A percentile compares a stretch with the other conserved stretches of the same genome.
These are phyloP conservation scores for Durusdinium trenchii DNA, from an alignment of 73 alveolate genomes.

Conservation along the genomic window DNA sequence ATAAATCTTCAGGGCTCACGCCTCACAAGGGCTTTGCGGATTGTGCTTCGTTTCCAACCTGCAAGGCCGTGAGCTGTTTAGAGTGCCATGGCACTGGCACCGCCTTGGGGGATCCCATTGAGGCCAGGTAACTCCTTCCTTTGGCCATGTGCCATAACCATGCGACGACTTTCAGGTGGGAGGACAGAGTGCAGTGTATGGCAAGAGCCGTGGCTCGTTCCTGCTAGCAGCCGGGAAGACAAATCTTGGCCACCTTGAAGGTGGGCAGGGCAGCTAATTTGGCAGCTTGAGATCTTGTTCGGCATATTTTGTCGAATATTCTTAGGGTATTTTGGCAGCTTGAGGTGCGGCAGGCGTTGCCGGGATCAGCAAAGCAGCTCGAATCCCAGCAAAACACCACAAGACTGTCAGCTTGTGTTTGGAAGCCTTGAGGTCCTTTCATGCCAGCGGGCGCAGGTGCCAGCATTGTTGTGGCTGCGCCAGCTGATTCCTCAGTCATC, in stretches of 20 bases:
- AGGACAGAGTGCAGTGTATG: constrained; percentile 93
- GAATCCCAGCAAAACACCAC: not conserved
- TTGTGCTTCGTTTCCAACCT: not conserved
- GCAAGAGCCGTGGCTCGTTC: constrained; percentile 33
- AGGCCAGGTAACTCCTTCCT: constrained; percentile 20
- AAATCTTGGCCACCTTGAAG: constrained; percentile 94
- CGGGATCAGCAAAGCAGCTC: constrained; percentile 78
- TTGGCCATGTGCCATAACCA: not conserved
- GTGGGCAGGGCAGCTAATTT: not conserved
- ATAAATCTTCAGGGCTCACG: too few relatives aligned
- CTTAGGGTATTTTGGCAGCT: not conserved
- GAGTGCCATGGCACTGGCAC: constrained; percentile 96
- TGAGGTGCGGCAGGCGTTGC: constrained; percentile 92
- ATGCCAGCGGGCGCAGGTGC: constrained; percentile 73
- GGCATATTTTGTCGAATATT: not conserved
- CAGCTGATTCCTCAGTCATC: constrained; percentile 14
- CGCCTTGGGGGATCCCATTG: constrained; percentile 94
- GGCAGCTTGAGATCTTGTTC: not conserved
- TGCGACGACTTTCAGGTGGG: constrained; percentile 66
- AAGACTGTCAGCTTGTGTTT: not conserved
- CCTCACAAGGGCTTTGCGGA: too few relatives aligned
- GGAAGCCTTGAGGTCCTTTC: not conserved
- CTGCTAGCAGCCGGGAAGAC: constrained; percentile 85
- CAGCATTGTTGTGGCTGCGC: constrained; percentile 64
- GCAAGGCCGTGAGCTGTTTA: constrained; percentile 63